Base-by-base conservation (phyloP, 306 rosid genomes). In the Canavalia gladiata region DNA sequence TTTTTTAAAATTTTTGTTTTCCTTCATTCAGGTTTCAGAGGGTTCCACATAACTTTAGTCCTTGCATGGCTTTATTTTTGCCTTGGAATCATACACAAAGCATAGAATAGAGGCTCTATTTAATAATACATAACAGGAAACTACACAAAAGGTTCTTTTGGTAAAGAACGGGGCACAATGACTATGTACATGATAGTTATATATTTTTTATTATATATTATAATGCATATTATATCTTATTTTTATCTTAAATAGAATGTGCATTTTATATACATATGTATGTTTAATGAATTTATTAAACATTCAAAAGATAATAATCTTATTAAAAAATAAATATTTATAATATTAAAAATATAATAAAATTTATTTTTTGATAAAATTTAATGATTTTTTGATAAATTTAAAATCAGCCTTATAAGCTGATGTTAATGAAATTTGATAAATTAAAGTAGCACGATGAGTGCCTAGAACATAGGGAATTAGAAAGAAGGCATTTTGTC, bases 71-170 rank as follows among this genome's bases (percentile, higher is more conserved):
- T 66, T 55, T 8, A 31, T 42, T 81, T 74, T 64, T 56, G 76
- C 25, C 13, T 42, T 12, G 30, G 72, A 47, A 56, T 47, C 63
- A 18, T 25, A 50, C 10, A 12, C 72, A 82, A 41, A 54, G 45
- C 82, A 13, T 35, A 64, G 49, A 18, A 55, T 81, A 25, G 63
- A 66, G 55, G 34, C 43, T 18, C 25, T 18, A 18, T 18, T 18
- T 18, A 18, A 18, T 68, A 57, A 45, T 66, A 13, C 71, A 82
- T 57, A 75, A 75, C n/a, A 68, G 49, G 56, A 75, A 82, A 75
- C 77, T 68, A 58, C 85, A 47, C 28, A 62, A 43, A 82, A 75
- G 85, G 56, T 58, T 75, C 49, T 30, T 67, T 82, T 67, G 56
- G 69, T 11, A 51, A 80, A 60, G 42, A 52, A 62, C 67, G 74